A percentile compares a stretch with the other conserved stretches of the same genome.
These are phyloP conservation scores for Tuber magnatum DNA, from an alignment of 495 filamentous ascomycete genomes.

Conservation along the genomic window DNA sequence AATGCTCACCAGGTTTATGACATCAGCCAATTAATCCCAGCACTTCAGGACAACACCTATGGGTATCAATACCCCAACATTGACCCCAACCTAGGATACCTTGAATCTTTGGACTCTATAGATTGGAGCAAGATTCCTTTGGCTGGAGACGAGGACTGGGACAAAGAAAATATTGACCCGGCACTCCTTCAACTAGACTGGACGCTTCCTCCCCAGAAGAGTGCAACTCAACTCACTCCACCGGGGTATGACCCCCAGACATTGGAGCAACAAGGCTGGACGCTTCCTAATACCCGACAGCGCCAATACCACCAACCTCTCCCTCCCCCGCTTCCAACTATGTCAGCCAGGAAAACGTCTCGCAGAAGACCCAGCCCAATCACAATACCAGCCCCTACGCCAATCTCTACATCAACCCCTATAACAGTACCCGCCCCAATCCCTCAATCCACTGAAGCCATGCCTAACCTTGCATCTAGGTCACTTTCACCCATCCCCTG, in stretches of 20 bases:
- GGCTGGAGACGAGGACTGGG: background rate
- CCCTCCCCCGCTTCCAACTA: background rate
- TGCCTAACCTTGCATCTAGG: background rate
- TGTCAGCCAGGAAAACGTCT: background rate
- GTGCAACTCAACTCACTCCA: background rate
- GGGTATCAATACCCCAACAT: background rate
- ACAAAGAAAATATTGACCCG: background rate
- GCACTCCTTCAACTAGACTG: background rate
- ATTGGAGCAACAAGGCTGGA: background rate
- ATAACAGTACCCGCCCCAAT: background rate
- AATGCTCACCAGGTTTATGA: background rate
- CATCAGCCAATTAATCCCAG: background rate
- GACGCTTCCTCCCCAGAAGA: background rate
- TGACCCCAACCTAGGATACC: background rate
- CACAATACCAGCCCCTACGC: background rate
- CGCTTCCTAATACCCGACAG: background rate
- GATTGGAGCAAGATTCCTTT: background rate
- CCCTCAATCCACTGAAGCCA: background rate
- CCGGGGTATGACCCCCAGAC: background rate
- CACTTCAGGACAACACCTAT: background rate
- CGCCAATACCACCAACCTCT: background rate
- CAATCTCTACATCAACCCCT: background rate
- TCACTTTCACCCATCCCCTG: slow-evolving; percentile 2
- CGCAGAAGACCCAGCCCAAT: background rate
- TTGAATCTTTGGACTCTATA: background rate